Percentiles rank a stretch among this genome's conserved stretches.
These are phyloP conservation scores for Penicillium paradoxum DNA, from an alignment of 495 filamentous ascomycete species.

Conservation along the genomic window DNA sequence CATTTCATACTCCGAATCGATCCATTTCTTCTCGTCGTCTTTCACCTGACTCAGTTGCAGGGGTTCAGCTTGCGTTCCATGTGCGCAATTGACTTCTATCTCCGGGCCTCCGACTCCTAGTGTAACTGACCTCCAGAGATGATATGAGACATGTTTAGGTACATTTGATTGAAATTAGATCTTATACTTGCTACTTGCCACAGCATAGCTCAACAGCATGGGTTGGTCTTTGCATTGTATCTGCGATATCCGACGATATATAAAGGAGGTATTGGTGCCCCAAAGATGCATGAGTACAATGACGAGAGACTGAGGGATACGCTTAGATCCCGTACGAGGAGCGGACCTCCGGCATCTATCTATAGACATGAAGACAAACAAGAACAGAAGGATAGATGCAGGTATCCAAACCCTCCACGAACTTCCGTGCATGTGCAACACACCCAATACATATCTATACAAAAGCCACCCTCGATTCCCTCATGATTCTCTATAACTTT, in stretches of 20 bases:
- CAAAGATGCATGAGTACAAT: neutral
- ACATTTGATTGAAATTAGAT: neutral
- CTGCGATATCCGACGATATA: neutral
- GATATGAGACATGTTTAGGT: constrained; percentile 1
- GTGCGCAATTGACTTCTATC: neutral
- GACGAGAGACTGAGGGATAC: neutral
- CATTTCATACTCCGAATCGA: neutral
- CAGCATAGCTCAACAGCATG: neutral
- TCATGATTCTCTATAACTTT: neutral
- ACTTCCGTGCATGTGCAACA: constrained; percentile 2
- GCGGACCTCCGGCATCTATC: constrained; percentile 9
- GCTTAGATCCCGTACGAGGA: neutral
- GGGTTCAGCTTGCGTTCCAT: neutral
- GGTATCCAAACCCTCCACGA: neutral
- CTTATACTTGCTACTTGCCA: neutral
- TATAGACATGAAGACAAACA: constrained; percentile 5
- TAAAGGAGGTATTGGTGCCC: neutral
- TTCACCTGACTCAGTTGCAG: neutral
- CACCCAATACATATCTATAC: neutral
- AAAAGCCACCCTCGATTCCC: neutral
- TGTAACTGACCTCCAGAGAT: neutral
- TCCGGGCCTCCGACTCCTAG: constrained; percentile 1
- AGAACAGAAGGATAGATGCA: neutral
- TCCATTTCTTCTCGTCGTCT: neutral
- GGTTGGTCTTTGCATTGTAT: neutral